Conservation (phyloP, 768 basidiomycete species). For the Kwoniella botswanensis region DNA sequence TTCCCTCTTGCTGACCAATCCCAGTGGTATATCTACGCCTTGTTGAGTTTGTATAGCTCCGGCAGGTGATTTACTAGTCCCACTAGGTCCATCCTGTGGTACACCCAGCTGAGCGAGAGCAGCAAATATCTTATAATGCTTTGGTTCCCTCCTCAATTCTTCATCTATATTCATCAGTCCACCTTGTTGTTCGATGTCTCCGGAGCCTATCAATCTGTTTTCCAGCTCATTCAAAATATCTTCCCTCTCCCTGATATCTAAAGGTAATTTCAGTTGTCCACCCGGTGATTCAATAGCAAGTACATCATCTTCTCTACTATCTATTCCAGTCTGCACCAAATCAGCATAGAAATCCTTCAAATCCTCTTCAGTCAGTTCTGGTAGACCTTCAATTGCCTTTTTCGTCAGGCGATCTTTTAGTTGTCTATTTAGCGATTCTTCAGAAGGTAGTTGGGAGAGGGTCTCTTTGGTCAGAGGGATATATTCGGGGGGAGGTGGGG, state of each 20-base stretch:
- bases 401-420: constrained; percentile 20
- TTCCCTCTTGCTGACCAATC: constrained; percentile 64
- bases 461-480: constrained; percentile 22
- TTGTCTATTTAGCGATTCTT: background rate
- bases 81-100: constrained; percentile 16
- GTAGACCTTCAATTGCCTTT: constrained; percentile 15
- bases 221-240: constrained; percentile 15
- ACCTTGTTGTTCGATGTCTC: background rate
- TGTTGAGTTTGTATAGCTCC: background rate
- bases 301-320: background rate
- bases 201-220: constrained; percentile 7
- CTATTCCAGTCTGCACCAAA: constrained; percentile 21
- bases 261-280: constrained; percentile 13
- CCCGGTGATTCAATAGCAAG: constrained; percentile 9
- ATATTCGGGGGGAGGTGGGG: constrained; percentile 4
- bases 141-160: background rate
- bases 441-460: constrained; percentile 12
- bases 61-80: constrained; percentile 18
- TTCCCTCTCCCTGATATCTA: constrained; percentile 15
- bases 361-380: constrained; percentile 26
- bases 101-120: constrained; percentile 10
- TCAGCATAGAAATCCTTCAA: constrained; percentile 28
- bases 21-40: constrained; percentile 58
- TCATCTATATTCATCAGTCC: background rate
- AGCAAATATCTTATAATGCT: constrained; percentile 3